Conservation (phyloP, 2,329 filamentous ascomycete species). For the Cladosporium halotolerans region DNA sequence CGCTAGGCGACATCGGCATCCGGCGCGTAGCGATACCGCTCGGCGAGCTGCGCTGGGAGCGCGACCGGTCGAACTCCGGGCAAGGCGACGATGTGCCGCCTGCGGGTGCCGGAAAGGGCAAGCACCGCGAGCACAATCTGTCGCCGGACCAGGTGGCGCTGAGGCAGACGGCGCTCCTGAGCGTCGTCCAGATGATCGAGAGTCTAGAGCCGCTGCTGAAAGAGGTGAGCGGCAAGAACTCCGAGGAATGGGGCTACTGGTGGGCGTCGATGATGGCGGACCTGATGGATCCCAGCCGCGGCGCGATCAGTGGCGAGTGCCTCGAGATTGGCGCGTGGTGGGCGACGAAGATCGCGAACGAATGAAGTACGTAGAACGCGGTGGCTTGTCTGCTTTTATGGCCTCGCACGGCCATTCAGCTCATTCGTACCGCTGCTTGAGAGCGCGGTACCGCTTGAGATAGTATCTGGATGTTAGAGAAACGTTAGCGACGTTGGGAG, state of each 20-base stretch:
- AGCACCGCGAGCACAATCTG: constrained; percentile 17
- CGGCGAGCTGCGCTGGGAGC: constrained; percentile 80
- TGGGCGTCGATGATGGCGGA: constrained; percentile 80
- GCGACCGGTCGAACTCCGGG: constrained; percentile 42
- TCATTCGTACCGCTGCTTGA: constrained; percentile 66
- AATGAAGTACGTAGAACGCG: constrained; percentile 3
- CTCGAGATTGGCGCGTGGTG: constrained; percentile 63
- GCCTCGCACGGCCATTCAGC: constrained; percentile 11
- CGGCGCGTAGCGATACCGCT: constrained; percentile 81
- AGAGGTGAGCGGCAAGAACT: constrained; percentile 76
- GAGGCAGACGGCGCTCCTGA: constrained; percentile 71
- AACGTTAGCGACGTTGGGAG: too few relatives aligned
- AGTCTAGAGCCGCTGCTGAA: constrained; percentile 75
- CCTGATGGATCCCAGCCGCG: constrained; percentile 65
- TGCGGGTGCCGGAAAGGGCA: constrained; percentile 14
- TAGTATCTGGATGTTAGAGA: constrained; percentile 60
- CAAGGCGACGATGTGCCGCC: not conserved
- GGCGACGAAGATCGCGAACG: constrained; percentile 44
- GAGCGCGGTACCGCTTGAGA: constrained; percentile 79
- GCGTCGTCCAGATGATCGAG: constrained; percentile 76
- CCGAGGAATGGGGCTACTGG: constrained; percentile 91
- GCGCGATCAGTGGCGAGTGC: constrained; percentile 77
- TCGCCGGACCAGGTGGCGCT: constrained; percentile 60
- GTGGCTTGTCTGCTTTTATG: not conserved
- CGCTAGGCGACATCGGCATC: constrained; percentile 61